These are phyloP conservation scores for Melanogaster broomeanus DNA, from an alignment of 768 basidiomycete species.

Conservation along the genomic window DNA sequence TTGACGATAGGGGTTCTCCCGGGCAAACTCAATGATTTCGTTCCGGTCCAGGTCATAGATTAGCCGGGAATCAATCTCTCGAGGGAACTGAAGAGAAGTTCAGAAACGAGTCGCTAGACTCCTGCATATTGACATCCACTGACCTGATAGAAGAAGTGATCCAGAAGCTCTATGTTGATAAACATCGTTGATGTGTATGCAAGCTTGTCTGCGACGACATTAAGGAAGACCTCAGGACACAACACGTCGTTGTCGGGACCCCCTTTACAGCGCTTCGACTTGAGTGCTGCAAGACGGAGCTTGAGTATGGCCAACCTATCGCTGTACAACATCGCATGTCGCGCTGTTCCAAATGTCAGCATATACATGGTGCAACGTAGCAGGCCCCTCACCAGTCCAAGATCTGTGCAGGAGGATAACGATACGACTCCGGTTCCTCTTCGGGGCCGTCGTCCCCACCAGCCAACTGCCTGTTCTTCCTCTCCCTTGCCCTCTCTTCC, in stretches of 20 bases:
- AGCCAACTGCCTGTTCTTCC: conserved; percentile 52
- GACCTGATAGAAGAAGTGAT: conserved; percentile 98
- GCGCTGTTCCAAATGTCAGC: conserved; percentile 52
- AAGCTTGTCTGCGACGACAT: conserved; percentile 95
- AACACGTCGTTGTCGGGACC: conserved; percentile 88
- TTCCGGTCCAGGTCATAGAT: conserved; percentile 91
- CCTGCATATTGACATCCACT: conserved; percentile 16
- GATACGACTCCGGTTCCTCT: conserved; percentile 72
- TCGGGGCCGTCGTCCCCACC: conserved; percentile 36
- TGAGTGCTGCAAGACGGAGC: conserved; percentile 82
- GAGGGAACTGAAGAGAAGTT: conserved; percentile 72
- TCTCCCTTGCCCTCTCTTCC: conserved; percentile 76
- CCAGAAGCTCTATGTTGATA: conserved; percentile 96
- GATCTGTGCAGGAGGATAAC: conserved; percentile 89
- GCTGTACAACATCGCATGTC: conserved; percentile 86
- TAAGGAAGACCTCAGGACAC: conserved; percentile 96
- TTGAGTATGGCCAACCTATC: conserved; percentile 84
- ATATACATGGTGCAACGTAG: not conserved
- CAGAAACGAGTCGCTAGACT: not conserved
- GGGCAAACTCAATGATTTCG: conserved; percentile 89
- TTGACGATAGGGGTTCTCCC: conserved; percentile 92
- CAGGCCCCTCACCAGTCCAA: conserved; percentile 72
- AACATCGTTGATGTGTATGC: conserved; percentile 97
- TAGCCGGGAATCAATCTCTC: conserved; percentile 93
- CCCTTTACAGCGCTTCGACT: conserved; percentile 82